Percentiles rank a stretch among this genome's conserved stretches.
phyloP scores from a whole-genome alignment of 768 basidiomycete species.

The Epithele typhae region DNA sequence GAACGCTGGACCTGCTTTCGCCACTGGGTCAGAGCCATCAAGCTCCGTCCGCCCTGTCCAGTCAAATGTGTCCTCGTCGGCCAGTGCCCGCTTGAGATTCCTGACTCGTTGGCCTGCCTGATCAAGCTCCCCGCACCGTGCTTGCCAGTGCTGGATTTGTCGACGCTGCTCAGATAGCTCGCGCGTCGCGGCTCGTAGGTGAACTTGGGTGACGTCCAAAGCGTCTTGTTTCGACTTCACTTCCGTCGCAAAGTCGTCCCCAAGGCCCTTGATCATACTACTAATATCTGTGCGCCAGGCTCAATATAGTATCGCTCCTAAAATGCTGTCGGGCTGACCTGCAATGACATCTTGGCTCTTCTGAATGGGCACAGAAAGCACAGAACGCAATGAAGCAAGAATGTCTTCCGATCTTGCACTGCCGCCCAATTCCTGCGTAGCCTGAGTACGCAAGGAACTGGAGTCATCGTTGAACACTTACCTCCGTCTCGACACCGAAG shows the following conservation, averaged over 20 bases:
- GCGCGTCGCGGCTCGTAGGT: conserved; percentile 85
- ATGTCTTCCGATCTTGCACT: conserved; percentile 76
- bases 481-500: conserved; percentile 92
- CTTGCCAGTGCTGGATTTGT: conserved; percentile 75
- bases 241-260: conserved; percentile 76
- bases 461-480: conserved; percentile 22
- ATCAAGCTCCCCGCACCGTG: conserved; percentile 72
- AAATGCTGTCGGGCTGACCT: conserved; percentile 50
- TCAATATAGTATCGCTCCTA: too few species aligned
- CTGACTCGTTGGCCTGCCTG: conserved; percentile 74
- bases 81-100: conserved; percentile 77
- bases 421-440: conserved; percentile 58
- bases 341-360: conserved; percentile 86
- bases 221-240: conserved; percentile 82
- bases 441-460: not conserved
- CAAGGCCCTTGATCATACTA: conserved; percentile 74
- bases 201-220: conserved; percentile 82
- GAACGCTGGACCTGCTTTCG: conserved; percentile 58
- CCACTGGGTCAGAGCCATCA: conserved; percentile 34
- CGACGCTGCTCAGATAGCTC: conserved; percentile 88
- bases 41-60: conserved; percentile 76
- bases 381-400: conserved; percentile 67
- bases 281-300: conserved; percentile 85
- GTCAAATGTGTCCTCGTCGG: conserved; percentile 79
- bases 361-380: conserved; percentile 73